Conservation (phyloP, 176 grass and related monocot species). For the Juncus inflexus region DNA sequence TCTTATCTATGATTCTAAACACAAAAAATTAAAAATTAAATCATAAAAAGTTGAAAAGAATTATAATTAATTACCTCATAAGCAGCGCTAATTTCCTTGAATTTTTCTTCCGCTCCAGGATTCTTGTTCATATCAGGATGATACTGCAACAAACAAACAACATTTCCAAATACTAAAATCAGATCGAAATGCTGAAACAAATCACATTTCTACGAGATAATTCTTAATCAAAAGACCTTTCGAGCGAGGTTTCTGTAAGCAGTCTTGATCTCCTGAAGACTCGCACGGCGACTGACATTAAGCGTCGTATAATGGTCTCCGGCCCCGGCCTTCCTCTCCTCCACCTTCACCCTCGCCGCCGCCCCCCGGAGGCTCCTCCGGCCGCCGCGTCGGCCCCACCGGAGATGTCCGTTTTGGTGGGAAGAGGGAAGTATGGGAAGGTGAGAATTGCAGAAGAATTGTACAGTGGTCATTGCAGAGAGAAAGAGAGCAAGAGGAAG, state of each 20-base stretch:
- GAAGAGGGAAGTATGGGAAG: neutral
- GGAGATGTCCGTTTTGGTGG: constrained; percentile 7
- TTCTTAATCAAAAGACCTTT: constrained; percentile 40
- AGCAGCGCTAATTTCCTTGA: constrained; percentile 95
- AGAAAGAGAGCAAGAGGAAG: constrained; percentile 28
- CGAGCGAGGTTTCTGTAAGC: constrained; percentile 76
- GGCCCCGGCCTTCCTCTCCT: constrained; percentile 18
- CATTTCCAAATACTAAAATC: neutral
- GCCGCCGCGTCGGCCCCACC: constrained; percentile 22
- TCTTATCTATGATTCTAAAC: too few species aligned
- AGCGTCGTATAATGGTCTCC: constrained; percentile 58
- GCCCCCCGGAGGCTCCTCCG: constrained; percentile 19
- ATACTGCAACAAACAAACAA: constrained; percentile 34
- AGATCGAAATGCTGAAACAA: too few species aligned
- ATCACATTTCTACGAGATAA: neutral
- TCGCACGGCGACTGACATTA: constrained; percentile 63
- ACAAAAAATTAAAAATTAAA: constrained; percentile 16
- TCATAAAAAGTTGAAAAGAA: constrained; percentile 20
- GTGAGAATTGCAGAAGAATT: neutral
- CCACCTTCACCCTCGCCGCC: constrained; percentile 24
- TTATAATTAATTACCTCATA: constrained; percentile 57
- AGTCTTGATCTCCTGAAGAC: constrained; percentile 72
- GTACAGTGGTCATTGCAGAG: constrained; percentile 21
- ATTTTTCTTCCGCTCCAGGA: constrained; percentile 87
- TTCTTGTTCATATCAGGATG: constrained; percentile 94